Conservation (phyloP, 139 green algal species). For the Chlamydomonas sp. region DNA sequence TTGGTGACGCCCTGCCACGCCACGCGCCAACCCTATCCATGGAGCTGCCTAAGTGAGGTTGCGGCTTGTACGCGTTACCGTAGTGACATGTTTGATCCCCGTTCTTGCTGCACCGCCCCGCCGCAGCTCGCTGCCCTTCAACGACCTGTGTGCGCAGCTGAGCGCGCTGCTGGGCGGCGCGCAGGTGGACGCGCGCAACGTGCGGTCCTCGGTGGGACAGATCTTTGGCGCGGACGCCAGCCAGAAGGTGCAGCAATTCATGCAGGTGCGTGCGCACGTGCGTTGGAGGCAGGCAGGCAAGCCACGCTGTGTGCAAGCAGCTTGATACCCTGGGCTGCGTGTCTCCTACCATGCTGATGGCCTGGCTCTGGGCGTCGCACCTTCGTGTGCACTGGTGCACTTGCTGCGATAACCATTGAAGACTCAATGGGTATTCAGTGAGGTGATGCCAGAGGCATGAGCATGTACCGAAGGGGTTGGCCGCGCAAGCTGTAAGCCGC, state of each 20-base stretch:
- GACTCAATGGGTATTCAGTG: not conserved
- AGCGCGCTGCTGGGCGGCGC: constrained; percentile 31
- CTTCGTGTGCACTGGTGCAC: no score
- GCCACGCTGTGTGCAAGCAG: not conserved
- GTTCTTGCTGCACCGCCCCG: no score
- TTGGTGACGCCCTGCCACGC: no score
- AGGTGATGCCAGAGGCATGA: not conserved
- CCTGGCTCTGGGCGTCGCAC: no score
- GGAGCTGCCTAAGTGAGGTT: no score
- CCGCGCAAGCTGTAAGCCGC: no score
- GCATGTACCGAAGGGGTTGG: not conserved
- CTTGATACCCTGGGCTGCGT: not conserved
- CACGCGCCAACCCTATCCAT: no score
- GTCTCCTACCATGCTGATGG: no score
- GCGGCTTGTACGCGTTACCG: no score
- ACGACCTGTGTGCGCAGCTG: constrained; percentile 38
- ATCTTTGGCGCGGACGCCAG: constrained; percentile 42
- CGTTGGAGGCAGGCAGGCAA: not conserved
- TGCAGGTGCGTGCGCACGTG: constrained; percentile 2
- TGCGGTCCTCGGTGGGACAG: constrained; percentile 23
- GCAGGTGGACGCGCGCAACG: constrained; percentile 15
- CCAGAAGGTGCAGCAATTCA: constrained; percentile 33
- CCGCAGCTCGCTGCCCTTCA: constrained; percentile 37
- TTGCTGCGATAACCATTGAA: not conserved
- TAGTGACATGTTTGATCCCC: no score